Evolutionary conservation across 1,139 yeast genomes (phyloP).

Genomic region (Yamadazyma diddensiae): DNA sequence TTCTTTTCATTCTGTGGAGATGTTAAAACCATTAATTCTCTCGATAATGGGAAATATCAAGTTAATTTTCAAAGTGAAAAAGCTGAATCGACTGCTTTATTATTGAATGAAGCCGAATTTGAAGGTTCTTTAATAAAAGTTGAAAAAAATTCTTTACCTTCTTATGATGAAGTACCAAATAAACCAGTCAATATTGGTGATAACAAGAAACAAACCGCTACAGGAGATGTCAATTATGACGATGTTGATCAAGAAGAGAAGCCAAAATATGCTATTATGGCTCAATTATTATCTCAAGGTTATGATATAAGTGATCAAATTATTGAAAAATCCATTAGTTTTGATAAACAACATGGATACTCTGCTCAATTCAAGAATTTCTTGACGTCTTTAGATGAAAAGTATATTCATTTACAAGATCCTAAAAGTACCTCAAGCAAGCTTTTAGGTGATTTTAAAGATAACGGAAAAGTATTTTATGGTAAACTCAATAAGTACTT

Average conservation of each 20-base stretch:
- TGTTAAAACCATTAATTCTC: slow-evolving; percentile 42
- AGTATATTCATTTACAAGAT: slow-evolving; percentile 57
- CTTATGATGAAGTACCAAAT: slow-evolving; percentile 10
- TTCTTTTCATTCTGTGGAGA: slow-evolving; percentile 82
- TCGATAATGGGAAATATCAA: slow-evolving; percentile 27
- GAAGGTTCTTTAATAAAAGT: slow-evolving; percentile 56
- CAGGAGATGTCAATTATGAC: slow-evolving; percentile 34
- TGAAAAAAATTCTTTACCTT: slow-evolving; percentile 22
- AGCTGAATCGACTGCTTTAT: slow-evolving; percentile 72
- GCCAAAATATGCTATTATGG: slow-evolving; percentile 73
- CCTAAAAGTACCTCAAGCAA: slow-evolving; percentile 27
- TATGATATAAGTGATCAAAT: slow-evolving; percentile 64
- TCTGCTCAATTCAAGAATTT: slow-evolving; percentile 56
- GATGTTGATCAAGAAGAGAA: slow-evolving; percentile 74
- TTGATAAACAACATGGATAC: slow-evolving; percentile 66
- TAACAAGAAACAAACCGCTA: slow-evolving; percentile 19
- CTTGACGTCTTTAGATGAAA: slow-evolving; percentile 52
- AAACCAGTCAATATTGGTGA: slow-evolving; percentile 16
- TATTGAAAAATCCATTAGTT: slow-evolving; percentile 55
- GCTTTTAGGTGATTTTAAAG: slow-evolving; percentile 28
- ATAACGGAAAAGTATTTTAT: slow-evolving; percentile 14
- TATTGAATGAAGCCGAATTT: slow-evolving; percentile 72
- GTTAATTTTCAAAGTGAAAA: slow-evolving; percentile 56
- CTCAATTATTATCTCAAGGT: slow-evolving; percentile 73
- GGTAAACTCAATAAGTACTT: slow-evolving; percentile 31